These are phyloP conservation scores for Cladophialophora immunda DNA, from an alignment of 2,329 filamentous ascomycete genomes.

Conservation along the genomic window DNA sequence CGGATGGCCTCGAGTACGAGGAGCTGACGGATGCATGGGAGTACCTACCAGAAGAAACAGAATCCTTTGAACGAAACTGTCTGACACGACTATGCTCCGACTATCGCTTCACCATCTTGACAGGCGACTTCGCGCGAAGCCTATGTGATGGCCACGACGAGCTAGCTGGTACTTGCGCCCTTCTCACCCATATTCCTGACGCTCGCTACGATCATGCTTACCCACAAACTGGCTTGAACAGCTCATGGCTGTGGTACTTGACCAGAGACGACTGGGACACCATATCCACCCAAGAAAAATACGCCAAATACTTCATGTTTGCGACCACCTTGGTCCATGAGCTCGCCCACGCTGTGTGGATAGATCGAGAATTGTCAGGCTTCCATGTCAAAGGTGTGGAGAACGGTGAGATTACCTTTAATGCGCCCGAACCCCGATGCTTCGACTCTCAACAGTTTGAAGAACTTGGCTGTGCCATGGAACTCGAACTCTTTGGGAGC, in stretches of 20 bases:
- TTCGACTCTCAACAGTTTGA: neutral
- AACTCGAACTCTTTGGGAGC: constrained; percentile 19
- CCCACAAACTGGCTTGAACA: constrained; percentile 14
- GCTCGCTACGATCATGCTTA: neutral
- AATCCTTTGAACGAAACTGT: constrained; percentile 4
- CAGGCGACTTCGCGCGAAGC: neutral
- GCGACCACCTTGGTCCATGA: constrained; percentile 22
- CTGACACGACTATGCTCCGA: constrained; percentile 4
- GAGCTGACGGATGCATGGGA: neutral
- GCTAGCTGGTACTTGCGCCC: neutral
- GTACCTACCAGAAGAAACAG: neutral
- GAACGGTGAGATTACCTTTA: neutral
- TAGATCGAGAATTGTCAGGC: constrained; percentile 7
- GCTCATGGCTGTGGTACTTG: constrained; percentile 10
- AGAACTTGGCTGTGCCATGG: constrained; percentile 21
- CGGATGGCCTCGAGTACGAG: neutral
- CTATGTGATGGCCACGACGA: neutral
- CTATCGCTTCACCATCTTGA: constrained; percentile 22
- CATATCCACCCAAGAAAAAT: constrained; percentile 10
- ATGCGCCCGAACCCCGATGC: constrained; percentile 3
- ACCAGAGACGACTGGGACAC: constrained; percentile 16
- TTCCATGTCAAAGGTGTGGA: neutral
- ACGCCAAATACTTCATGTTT: constrained; percentile 14
- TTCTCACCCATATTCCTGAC: neutral
- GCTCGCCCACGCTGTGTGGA: constrained; percentile 26